A percentile compares a stretch with the other conserved stretches of the same genome.
phyloP scores from a whole-genome alignment of 805 yeast genomes.

The Yamadazyma paraphyllophila region DNA sequence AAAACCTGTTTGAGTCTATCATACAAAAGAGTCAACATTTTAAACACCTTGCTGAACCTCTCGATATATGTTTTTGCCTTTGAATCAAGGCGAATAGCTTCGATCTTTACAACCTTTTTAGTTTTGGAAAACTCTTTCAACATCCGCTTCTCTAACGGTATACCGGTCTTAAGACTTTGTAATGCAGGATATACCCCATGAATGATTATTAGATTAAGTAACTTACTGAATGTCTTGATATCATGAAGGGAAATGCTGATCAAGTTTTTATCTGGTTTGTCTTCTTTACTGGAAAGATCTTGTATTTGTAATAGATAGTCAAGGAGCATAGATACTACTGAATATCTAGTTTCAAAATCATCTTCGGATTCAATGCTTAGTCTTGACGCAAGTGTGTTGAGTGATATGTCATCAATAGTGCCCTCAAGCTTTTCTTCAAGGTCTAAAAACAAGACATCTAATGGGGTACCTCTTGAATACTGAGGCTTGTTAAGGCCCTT shows the following conservation, averaged over 20 bases:
- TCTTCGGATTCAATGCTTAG: constrained; percentile 2
- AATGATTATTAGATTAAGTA: constrained; percentile 62
- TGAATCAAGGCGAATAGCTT: constrained; percentile 10
- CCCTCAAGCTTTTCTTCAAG: constrained; percentile 26
- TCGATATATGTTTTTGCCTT: constrained; percentile 15
- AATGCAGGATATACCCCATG: constrained; percentile 71
- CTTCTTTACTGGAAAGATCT: constrained; percentile 26
- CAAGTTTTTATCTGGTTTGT: constrained; percentile 27
- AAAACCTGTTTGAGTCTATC: constrained; percentile 34
- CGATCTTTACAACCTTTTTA: constrained; percentile 24
- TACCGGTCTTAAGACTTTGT: constrained; percentile 52
- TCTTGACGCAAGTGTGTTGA: constrained; percentile 16
- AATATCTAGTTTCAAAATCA: constrained; percentile 11
- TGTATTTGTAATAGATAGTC: constrained; percentile 40
- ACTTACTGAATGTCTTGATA: constrained; percentile 65
- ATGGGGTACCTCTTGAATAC: constrained; percentile 26
- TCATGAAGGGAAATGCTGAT: constrained; percentile 81
- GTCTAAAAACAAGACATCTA: constrained; percentile 32
- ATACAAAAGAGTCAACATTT: constrained; percentile 28
- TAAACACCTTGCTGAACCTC: constrained; percentile 17
- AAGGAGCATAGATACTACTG: constrained; percentile 32
- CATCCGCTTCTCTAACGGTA: constrained; percentile 61
- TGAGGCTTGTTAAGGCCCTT: constrained; percentile 37
- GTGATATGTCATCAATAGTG: constrained; percentile 21
- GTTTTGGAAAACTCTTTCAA: constrained; percentile 46